Percentiles rank a stretch among this genome's conserved stretches.
phyloP scores from a whole-genome alignment of 75 land plant species.

The Cryptomeria japonica region DNA sequence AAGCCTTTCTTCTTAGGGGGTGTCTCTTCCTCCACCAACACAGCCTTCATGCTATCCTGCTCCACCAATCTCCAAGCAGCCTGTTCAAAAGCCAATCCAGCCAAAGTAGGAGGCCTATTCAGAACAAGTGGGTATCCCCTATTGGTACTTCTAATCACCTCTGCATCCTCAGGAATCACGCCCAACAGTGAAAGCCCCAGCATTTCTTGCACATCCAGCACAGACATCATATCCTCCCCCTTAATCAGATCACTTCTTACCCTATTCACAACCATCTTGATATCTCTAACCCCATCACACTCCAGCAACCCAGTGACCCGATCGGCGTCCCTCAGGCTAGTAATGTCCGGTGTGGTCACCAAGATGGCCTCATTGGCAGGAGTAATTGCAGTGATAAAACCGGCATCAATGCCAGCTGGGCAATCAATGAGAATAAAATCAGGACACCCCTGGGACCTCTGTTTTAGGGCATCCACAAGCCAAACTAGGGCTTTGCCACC shows the following conservation, averaged over 20 bases:
- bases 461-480: constrained; percentile 89
- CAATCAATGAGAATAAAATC: constrained; percentile 96
- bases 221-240: constrained; percentile 99
- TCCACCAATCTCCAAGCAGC: constrained; percentile 98
- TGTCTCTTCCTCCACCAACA: constrained; percentile 73
- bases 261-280: constrained; percentile 96
- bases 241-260: constrained; percentile 93
- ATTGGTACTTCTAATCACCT: constrained; percentile 95
- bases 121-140: constrained; percentile 87
- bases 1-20: constrained; percentile 71
- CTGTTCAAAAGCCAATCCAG: constrained; percentile 96
- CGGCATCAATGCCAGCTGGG: constrained; percentile 98
- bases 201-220: constrained; percentile 97
- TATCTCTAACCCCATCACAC: constrained; percentile 94
- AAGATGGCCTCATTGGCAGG: constrained; percentile 97
- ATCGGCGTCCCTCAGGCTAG: constrained; percentile 88
- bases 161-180: constrained; percentile 94
- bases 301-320: constrained; percentile 90
- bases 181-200: constrained; percentile 87
- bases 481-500: constrained; percentile 90
- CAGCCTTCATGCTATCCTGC: constrained; percentile 96
- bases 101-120: constrained; percentile 89
- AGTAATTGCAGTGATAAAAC: constrained; percentile 94
- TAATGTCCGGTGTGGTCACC: constrained; percentile 96
- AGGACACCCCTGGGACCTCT: constrained; percentile 65